These are phyloP conservation scores for Hypomontagnella monticulosa DNA, from an alignment of 495 filamentous ascomycete genomes.

Conservation along the genomic window DNA sequence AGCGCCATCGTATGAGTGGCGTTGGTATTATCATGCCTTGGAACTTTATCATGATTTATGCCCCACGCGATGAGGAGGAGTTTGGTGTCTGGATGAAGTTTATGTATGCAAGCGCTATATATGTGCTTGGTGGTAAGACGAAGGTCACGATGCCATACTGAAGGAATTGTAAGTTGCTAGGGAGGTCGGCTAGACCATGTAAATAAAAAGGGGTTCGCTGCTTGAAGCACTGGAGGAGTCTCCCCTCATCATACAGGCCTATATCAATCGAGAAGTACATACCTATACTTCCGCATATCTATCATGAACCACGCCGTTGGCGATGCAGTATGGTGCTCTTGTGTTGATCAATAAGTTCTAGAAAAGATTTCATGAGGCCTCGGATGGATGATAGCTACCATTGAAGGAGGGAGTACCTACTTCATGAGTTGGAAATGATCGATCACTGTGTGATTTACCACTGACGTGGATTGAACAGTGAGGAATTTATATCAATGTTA, in stretches of 20 bases:
- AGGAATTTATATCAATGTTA: no score
- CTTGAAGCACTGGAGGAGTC: no score
- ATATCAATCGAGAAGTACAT: no score
- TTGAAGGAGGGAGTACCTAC: no score
- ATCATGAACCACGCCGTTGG: conserved; percentile 5
- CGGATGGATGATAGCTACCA: neutral
- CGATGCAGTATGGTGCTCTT: neutral
- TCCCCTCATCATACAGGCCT: no score
- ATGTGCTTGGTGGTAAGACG: conserved; percentile 16
- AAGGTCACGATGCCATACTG: conserved; percentile 22
- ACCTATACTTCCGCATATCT: neutral
- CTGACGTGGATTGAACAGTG: no score
- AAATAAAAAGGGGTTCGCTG: no score
- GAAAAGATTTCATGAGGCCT: conserved; percentile 12
- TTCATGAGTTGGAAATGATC: no score
- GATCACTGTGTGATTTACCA: no score
- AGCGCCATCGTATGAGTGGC: conserved; percentile 45
- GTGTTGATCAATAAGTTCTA: neutral
- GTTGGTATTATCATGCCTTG: conserved; percentile 29
- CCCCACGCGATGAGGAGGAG: conserved; percentile 45
- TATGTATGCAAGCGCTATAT: conserved; percentile 31
- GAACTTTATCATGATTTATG: conserved; percentile 46
- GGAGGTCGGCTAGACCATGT: no score
- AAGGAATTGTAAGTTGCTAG: no score
- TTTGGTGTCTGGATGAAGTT: conserved; percentile 39